Evolutionary conservation across 306 rosid genomes (phyloP), one percentile per base, ranked within the genome.

Genomic region (Citrullus colocynthis): DNA sequence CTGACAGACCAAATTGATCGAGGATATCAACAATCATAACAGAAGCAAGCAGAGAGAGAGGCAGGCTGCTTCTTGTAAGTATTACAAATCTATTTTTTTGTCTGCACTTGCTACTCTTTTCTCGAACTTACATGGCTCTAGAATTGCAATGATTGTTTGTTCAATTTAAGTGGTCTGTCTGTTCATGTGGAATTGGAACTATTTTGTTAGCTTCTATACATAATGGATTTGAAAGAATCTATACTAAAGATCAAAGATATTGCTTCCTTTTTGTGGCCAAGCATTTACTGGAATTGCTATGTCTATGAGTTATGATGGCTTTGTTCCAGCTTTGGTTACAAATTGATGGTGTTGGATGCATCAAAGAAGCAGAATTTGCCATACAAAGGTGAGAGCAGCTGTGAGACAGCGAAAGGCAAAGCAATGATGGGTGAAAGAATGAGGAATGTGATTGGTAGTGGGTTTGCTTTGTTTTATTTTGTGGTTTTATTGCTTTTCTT

Each of bases 351-450:
- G 75, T 69, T 42, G 76, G 76, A 72, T 72, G 59, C 13, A 72
- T 28, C 8, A 45, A 71, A 51, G 0, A 7, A 72, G 21, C 59
- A 72, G 24, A 72, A 48, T 0, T 72, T 72, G 4, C 59, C 76
- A 72, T 71, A 28, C 8, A 14, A 28, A 12, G 13, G n/a, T 6
- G 34, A 67, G 21, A 64, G 48, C 49, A 15, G 42, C 15, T 17
- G 11, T 36, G 14, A 65, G 21, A 36, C 67, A 65, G 39, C 20
- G 45, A 49, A 21, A 21, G 15, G 76, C 59, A 71, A 48, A 72
- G 24, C 76, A 72, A 72, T 72, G 59, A 72, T 72, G 18, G 42
- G 59, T 72, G 14, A 72, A 72, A 48, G 42, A 72, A 72, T 44
- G 57, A 45, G 75, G 54, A 9, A 39, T 67, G 74, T 17, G 18